phyloP scores from a whole-genome alignment of 2,329 filamentous ascomycete species.

The Diaporthe amygdali region DNA sequence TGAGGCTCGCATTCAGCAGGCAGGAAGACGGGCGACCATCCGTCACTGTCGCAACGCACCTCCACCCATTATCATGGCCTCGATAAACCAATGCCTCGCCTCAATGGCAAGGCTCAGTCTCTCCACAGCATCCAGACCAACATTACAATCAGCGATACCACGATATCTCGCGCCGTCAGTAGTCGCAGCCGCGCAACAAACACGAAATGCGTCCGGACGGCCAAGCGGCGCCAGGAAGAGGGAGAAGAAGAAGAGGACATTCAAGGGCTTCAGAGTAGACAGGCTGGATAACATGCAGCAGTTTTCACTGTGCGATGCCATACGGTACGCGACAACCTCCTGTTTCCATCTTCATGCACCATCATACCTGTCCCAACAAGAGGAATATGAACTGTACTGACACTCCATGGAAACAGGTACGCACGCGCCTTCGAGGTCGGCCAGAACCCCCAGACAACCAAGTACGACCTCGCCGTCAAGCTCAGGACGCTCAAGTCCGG shows the following conservation, averaged over 20 bases:
- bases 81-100: constrained; percentile 58
- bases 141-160: constrained; percentile 47
- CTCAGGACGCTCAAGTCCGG: constrained; percentile 85
- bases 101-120: constrained; percentile 58
- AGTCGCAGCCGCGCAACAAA: constrained; percentile 42
- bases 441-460: constrained; percentile 71
- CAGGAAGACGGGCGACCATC: not conserved
- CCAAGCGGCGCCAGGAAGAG: constrained; percentile 55
- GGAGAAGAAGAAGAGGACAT: constrained; percentile 62
- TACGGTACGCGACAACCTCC: constrained; percentile 66
- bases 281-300: constrained; percentile 71
- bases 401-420: constrained; percentile 61
- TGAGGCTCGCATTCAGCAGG: not conserved
- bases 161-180: constrained; percentile 54
- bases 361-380: not conserved
- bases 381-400: not conserved
- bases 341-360: not conserved
- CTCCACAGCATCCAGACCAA: constrained; percentile 47
- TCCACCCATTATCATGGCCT: constrained; percentile 51
- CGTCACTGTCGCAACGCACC: not conserved
- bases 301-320: constrained; percentile 88
- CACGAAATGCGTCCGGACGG: constrained; percentile 45
- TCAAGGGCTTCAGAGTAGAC: constrained; percentile 71
- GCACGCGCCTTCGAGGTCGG: constrained; percentile 93
- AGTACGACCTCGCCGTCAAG: constrained; percentile 89